phyloP scores from a whole-genome alignment of 2,329 filamentous ascomycete genomes.

The Arthrobotrys entomopaga region DNA sequence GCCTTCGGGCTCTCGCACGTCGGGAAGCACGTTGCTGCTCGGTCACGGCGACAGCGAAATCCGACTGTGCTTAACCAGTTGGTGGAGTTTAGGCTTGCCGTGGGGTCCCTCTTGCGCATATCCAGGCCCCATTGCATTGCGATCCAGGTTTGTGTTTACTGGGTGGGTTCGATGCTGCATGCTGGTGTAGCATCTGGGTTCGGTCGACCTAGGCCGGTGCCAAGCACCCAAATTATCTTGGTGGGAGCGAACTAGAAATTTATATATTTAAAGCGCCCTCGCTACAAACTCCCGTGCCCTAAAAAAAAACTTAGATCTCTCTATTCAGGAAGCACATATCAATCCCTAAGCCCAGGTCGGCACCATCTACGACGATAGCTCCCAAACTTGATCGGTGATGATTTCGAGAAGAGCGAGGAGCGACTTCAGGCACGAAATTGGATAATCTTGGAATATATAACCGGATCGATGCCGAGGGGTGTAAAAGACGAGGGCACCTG shows the following conservation, averaged over 20 bases:
- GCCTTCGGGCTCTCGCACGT: constrained; percentile 18
- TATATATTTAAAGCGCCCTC: constrained; percentile 30
- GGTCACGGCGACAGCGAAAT: constrained; percentile 43
- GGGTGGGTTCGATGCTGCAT: too few relatives aligned
- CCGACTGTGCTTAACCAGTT: constrained; percentile 9
- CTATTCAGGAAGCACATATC: constrained; percentile 22
- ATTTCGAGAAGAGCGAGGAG: constrained; percentile 54
- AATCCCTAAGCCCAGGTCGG: constrained; percentile 19
- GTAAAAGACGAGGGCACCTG: constrained; percentile 55
- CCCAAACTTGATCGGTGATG: constrained; percentile 47
- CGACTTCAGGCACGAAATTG: constrained; percentile 55
- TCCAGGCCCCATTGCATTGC: too few relatives aligned
- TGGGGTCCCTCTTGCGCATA: constrained; percentile 1
- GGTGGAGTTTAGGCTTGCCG: constrained; percentile 11
- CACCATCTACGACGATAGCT: constrained; percentile 38
- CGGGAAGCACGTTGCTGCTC: constrained; percentile 43
- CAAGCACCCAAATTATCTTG: constrained; percentile 19
- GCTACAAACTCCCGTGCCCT: constrained; percentile 41
- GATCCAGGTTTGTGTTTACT: too few relatives aligned
- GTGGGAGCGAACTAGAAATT: constrained; percentile 20
- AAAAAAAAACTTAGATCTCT: constrained; percentile 32
- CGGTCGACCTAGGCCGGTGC: neutral
- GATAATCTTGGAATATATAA: constrained; percentile 38
- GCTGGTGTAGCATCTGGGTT: too few relatives aligned
- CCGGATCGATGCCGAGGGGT: constrained; percentile 55